These are phyloP conservation scores for Lomentospora prolificans DNA, from an alignment of 2,329 filamentous ascomycete species.

Conservation along the genomic window DNA sequence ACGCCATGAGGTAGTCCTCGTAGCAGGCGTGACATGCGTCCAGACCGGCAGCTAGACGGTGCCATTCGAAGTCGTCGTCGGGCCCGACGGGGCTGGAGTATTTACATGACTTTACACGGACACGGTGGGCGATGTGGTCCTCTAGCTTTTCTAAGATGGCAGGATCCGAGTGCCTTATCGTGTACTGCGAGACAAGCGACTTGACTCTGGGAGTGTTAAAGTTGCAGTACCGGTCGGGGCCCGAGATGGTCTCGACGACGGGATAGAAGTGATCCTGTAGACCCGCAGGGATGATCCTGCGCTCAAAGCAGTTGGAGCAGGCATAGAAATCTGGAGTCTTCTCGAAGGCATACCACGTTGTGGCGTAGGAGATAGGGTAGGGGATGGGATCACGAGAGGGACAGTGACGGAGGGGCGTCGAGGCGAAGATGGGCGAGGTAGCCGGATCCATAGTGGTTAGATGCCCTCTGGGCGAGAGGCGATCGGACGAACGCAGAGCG, in stretches of 20 bases:
- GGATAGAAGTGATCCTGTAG: conserved; percentile 4
- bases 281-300: neutral
- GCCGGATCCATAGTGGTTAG: neutral
- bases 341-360: conserved; percentile 6
- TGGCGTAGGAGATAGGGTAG: conserved; percentile 8
- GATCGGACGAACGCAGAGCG: neutral
- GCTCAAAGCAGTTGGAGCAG: conserved; percentile 6
- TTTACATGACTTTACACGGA: neutral
- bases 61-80: conserved; percentile 4
- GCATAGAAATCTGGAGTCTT: conserved; percentile 5
- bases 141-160: neutral
- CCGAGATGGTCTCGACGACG: conserved; percentile 4
- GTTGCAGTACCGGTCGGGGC: conserved; percentile 6
- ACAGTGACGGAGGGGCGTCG: conserved; percentile 7
- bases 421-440: conserved; percentile 5
- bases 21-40: conserved; percentile 8
- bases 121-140: conserved; percentile 1
- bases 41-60: conserved; percentile 4
- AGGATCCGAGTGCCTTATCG: neutral
- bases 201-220: conserved; percentile 6
- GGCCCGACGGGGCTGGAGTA: conserved; percentile 1
- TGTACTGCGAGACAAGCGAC: conserved; percentile 2
- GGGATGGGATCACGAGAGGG: conserved; percentile 8
- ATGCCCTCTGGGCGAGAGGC: too few relatives aligned
- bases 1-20: conserved; percentile 4